Evolutionary conservation across 768 basidiomycete genomes (phyloP).

Genomic region (Polyporus arcularius): DNA sequence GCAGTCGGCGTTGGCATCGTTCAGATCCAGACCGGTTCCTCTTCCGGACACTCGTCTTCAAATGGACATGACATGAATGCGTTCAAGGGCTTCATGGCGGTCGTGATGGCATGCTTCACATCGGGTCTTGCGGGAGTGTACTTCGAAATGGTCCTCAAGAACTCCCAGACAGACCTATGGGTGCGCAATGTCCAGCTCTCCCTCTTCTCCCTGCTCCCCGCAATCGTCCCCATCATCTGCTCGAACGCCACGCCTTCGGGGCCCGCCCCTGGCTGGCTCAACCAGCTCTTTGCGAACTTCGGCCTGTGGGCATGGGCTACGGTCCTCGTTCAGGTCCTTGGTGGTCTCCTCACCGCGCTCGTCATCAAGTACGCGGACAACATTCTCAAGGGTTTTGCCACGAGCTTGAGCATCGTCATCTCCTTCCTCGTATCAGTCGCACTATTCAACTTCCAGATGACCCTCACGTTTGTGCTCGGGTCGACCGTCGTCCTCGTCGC

Average conservation of each 20-base stretch:
- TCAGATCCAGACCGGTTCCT: conserved; percentile 39
- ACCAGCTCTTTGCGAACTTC: conserved; percentile 77
- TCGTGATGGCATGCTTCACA: conserved; percentile 89
- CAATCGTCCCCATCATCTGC: conserved; percentile 75
- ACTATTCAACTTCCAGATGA: conserved; percentile 88
- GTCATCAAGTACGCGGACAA: conserved; percentile 96
- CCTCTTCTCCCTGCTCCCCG: conserved; percentile 90
- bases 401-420: conserved; percentile 90
- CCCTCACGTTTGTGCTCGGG: conserved; percentile 83
- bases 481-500: conserved; percentile 81
- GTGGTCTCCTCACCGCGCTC: conserved; percentile 90
- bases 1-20: conserved; percentile 89
- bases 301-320: conserved; percentile 92
- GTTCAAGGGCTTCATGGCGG: conserved; percentile 86
- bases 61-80: conserved; percentile 68
- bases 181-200: conserved; percentile 96
- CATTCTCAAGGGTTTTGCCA: conserved; percentile 93
- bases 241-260: conserved; percentile 36
- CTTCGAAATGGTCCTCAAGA: conserved; percentile 97
- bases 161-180: conserved; percentile 89
- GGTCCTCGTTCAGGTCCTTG: conserved; percentile 83
- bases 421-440: conserved; percentile 91
- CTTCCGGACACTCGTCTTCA: conserved; percentile 6
- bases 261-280: conserved; percentile 34
- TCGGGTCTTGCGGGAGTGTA: conserved; percentile 97